Percentiles rank a stretch among this genome's conserved stretches.
Evolutionary conservation across 805 yeast species (phyloP).

Genomic region (Teunomyces funiuensis): DNA sequence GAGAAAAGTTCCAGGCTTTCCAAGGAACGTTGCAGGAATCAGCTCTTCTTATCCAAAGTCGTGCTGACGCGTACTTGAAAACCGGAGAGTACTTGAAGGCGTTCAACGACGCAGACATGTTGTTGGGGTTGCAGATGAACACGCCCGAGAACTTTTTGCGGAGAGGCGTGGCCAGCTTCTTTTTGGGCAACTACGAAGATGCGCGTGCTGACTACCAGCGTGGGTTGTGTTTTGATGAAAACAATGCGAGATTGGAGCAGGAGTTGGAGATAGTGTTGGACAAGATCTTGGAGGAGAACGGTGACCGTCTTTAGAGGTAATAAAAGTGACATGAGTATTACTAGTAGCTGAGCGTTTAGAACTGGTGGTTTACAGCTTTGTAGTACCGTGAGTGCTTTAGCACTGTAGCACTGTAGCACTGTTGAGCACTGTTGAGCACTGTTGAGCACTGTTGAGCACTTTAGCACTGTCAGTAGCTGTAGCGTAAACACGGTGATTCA

Average conservation of each 20-base stretch:
- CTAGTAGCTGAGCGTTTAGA: too few relatives aligned
- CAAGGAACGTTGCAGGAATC: slow-evolving; percentile 71
- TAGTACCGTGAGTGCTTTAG: too few relatives aligned
- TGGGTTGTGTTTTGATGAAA: slow-evolving; percentile 64
- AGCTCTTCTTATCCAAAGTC: slow-evolving; percentile 61
- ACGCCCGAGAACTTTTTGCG: slow-evolving; percentile 72
- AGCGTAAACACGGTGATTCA: too few relatives aligned
- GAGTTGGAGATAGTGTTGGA: slow-evolving; percentile 49
- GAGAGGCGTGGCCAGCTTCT: slow-evolving; percentile 61
- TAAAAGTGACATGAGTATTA: not conserved
- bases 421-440: too few relatives aligned
- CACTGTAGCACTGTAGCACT: too few relatives aligned
- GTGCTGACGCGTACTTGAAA: slow-evolving; percentile 68
- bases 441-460: too few relatives aligned
- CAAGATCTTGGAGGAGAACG: slow-evolving; percentile 56
- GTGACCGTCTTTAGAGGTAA: slow-evolving; percentile 36
- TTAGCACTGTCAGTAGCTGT: too few relatives aligned
- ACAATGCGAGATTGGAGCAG: slow-evolving; percentile 47
- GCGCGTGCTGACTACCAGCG: slow-evolving; percentile 71
- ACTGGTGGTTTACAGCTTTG: too few relatives aligned
- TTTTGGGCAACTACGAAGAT: slow-evolving; percentile 60
- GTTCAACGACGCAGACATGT: slow-evolving; percentile 65
- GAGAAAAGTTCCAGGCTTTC: slow-evolving; percentile 74
- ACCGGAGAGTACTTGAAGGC: slow-evolving; percentile 57
- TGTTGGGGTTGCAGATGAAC: slow-evolving; percentile 56